Base-by-base conservation (phyloP, 495 filamentous ascomycete genomes). In the Penicillium samsonianum region DNA sequence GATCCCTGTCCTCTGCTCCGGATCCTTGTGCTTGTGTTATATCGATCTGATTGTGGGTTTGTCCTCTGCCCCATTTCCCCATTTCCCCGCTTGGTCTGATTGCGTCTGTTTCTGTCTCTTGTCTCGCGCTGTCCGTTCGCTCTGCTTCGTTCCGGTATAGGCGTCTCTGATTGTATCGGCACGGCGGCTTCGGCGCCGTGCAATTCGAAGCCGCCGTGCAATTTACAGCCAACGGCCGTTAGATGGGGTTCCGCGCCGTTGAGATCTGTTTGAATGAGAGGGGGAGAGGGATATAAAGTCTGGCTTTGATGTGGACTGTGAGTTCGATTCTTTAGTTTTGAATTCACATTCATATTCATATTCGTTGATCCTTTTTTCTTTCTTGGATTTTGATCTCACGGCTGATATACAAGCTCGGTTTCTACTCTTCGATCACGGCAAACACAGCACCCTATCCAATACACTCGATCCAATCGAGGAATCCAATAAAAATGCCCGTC, bases 401-500 rank as follows among this genome's bases (percentile, higher is more conserved):
- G 12, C 22, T 47, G 44, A 28, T 28, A 28, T 31, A 28, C 22
- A 48, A 28, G 25, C 28, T 48, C 28, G n/a, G 9, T 12, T n/a
- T 48, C 25, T 28, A 19, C 26, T 48, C 8, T 30, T 9, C 7
- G 7, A 17, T n/a, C 33, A 37, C 14, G 16, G 4, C 11, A 38
- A 2, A 38, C 11, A n/a, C n/a, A 38, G 1, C 11, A 10, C 30
- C 9, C 11, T 12, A 33, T 33, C 12, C 10, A 33, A 12, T 33
- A 33, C n/a, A 5, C 33, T 37, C 33, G 2, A 8, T 37, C n/a
- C 45, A 48, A 48, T 31, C 45, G 25, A 33, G 16, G 25, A 30
- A n/a, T 25, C 17, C 26, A 33, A 37, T 25, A 45, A 75, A 68
- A 63, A 55, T 65, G 38, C 53, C 71, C 9, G 75, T 77, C 47